Conservation (phyloP, 2,329 filamentous ascomycete genomes). For the Aspergillus brasiliensis region DNA sequence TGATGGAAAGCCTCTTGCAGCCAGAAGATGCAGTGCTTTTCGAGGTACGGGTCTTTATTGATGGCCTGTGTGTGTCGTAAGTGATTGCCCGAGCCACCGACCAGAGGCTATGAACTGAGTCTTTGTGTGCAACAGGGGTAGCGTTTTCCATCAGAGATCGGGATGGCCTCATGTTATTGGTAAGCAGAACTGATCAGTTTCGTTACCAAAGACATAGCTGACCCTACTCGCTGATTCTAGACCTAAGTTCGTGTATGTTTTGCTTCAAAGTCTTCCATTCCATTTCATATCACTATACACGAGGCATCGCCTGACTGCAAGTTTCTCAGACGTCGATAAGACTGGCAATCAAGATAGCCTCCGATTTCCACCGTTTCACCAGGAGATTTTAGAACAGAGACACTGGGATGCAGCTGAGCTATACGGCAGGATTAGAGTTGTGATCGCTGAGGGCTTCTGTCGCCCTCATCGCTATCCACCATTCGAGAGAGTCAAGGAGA, state of each 20-base stretch:
- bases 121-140: slow-evolving; percentile 48
- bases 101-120: not conserved
- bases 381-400: slow-evolving; percentile 67
- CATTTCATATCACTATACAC: slow-evolving; percentile 39
- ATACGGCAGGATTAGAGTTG: slow-evolving; percentile 72
- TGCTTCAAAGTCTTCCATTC: slow-evolving; percentile 36
- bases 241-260: slow-evolving; percentile 38
- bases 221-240: slow-evolving; percentile 22
- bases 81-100: slow-evolving; percentile 24
- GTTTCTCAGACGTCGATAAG: slow-evolving; percentile 48
- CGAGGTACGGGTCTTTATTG: slow-evolving; percentile 68
- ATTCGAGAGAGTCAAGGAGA: slow-evolving; percentile 69
- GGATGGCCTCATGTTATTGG: slow-evolving; percentile 58
- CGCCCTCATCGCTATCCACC: slow-evolving; percentile 51
- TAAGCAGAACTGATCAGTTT: slow-evolving; percentile 32
- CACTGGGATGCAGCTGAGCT: slow-evolving; percentile 73
- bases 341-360: slow-evolving; percentile 64
- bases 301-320: slow-evolving; percentile 6
- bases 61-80: slow-evolving; percentile 66
- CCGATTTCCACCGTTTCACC: slow-evolving; percentile 71
- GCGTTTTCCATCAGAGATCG: slow-evolving; percentile 55
- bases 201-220: slow-evolving; percentile 5
- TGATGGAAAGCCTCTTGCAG: slow-evolving; percentile 59
- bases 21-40: slow-evolving; percentile 61
- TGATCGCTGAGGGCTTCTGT: slow-evolving; percentile 73